phyloP scores from a whole-genome alignment of 345 rosid genomes.

The Gossypium sturtianum region DNA sequence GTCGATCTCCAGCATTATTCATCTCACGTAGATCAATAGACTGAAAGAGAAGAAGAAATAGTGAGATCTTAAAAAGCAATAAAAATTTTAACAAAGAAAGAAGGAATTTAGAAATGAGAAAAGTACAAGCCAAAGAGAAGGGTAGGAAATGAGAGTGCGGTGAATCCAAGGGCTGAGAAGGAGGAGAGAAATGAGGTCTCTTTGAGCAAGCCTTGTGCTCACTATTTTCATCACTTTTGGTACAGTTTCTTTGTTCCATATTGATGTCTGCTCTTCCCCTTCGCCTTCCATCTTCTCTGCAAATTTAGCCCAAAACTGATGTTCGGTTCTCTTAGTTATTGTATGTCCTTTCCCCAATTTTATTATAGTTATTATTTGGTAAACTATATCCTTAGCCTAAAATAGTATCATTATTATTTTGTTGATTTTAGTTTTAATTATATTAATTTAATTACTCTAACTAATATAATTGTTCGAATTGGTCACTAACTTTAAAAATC shows the following conservation, averaged over 20 bases:
- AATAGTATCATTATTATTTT: no score
- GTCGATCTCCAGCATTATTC: conserved; percentile 66
- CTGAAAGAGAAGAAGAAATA: conserved; percentile 31
- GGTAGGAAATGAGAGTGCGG: conserved; percentile 53
- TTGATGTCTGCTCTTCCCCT: conserved; percentile 24
- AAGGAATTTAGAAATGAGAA: conserved; percentile 1
- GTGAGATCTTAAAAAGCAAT: conserved; percentile 17
- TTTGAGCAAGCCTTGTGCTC: conserved; percentile 57
- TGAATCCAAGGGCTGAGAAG: conserved; percentile 63
- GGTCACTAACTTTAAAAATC: accelerated
- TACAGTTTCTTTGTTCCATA: conserved; percentile 63
- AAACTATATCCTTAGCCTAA: no score
- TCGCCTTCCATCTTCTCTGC: conserved; percentile 19
- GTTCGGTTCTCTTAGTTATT: neutral
- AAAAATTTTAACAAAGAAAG: neutral
- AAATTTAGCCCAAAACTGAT: neutral
- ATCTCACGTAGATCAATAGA: conserved; percentile 71
- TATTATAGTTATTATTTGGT: no score
- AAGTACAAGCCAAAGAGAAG: conserved; percentile 72
- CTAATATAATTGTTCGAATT: no score
- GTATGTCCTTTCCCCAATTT: no score
- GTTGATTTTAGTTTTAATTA: no score
- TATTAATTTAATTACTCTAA: no score
- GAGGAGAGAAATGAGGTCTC: conserved; percentile 64
- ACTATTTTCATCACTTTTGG: conserved; percentile 70